Conservation (phyloP, 1,139 yeast genomes). For the Suhomyces maxii region DNA sequence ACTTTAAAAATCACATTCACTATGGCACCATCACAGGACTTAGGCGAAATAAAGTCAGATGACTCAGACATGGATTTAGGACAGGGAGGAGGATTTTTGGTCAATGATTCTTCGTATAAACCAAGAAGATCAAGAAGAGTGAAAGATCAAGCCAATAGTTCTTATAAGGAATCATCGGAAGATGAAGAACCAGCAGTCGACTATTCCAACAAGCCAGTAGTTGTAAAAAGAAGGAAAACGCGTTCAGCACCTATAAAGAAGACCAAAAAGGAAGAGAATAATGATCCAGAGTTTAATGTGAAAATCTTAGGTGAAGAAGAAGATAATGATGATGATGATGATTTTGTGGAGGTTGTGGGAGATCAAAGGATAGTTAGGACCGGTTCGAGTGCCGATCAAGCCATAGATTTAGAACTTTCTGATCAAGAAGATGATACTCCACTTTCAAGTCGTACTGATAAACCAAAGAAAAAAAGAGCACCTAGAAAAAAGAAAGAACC, state of each 20-base stretch:
- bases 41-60: neutral
- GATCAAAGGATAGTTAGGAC: constrained; percentile 14
- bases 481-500: constrained; percentile 40
- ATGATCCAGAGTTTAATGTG: constrained; percentile 25
- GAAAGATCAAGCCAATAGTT: constrained; percentile 13
- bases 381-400: constrained; percentile 23
- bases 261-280: constrained; percentile 13
- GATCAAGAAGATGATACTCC: constrained; percentile 26
- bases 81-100: constrained; percentile 45
- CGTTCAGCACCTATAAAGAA: constrained; percentile 17
- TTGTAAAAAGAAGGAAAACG: constrained; percentile 17
- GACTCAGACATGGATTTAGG: constrained; percentile 7
- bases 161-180: constrained; percentile 25
- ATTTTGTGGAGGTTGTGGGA: constrained; percentile 17
- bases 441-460: constrained; percentile 20
- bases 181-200: constrained; percentile 19
- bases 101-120: constrained; percentile 31
- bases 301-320: constrained; percentile 22
- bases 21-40: constrained; percentile 9
- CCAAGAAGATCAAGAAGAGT: constrained; percentile 21
- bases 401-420: constrained; percentile 26
- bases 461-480: constrained; percentile 17
- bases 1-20: neutral
- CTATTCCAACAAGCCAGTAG: constrained; percentile 14
- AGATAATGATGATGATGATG: constrained; percentile 21